phyloP scores from a whole-genome alignment of 225 moss, liverwort and hornwort species.

The Takakia lepidozioides region DNA sequence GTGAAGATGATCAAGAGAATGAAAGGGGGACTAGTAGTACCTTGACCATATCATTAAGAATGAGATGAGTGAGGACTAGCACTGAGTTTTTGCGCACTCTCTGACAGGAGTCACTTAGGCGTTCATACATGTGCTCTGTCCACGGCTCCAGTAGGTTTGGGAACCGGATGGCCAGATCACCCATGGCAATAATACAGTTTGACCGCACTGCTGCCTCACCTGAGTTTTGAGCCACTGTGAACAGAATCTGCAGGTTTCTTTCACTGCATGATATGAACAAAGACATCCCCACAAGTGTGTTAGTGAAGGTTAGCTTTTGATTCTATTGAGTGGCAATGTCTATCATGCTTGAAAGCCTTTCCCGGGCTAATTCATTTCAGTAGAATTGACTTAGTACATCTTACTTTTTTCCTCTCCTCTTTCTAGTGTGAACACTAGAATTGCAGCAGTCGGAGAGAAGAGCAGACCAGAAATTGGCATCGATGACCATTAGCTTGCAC shows the following conservation, averaged over 20 bases:
- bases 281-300: not conserved
- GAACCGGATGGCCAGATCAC: slow-evolving; percentile 93
- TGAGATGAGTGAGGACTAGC: slow-evolving; percentile 90
- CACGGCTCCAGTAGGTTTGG: slow-evolving; percentile 95
- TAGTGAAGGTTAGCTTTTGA: too few relatives aligned
- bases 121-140: slow-evolving; percentile 94
- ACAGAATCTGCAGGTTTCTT: slow-evolving; percentile 77
- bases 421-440: too few relatives aligned
- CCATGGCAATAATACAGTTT: slow-evolving; percentile 90
- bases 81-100: slow-evolving; percentile 93
- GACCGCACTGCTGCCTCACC: slow-evolving; percentile 82
- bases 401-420: too few relatives aligned
- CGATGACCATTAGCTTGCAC: slow-evolving; percentile 94
- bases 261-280: slow-evolving; percentile 49
- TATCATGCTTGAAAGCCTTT: too few relatives aligned
- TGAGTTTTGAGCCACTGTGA: slow-evolving; percentile 87
- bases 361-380: too few relatives aligned
- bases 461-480: slow-evolving; percentile 83
- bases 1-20: too few relatives aligned
- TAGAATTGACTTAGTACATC: too few relatives aligned
- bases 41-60: slow-evolving; percentile 99
- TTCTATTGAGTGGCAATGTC: too few relatives aligned
- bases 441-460: too few relatives aligned
- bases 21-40: too few relatives aligned
- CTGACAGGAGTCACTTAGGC: slow-evolving; percentile 71